Evolutionary conservation across 306 rosid genomes (phyloP), one percentile per base, ranked within the genome.

Genomic region (Sindora glabra): DNA sequence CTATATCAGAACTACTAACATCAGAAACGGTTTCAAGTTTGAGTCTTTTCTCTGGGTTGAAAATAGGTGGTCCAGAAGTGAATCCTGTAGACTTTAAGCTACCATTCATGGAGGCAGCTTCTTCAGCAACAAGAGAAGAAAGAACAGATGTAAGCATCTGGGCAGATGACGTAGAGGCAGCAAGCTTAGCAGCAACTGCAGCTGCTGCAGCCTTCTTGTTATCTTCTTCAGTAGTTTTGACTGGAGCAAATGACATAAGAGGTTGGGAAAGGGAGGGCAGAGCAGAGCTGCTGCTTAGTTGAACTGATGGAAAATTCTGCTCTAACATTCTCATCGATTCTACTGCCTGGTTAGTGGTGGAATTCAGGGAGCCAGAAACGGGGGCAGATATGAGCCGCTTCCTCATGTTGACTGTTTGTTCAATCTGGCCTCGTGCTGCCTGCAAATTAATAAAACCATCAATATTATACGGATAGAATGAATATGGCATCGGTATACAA

Each of bases 81-180:
- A 81, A 75, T 54, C 74, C 89, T 25, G 73, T 64, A 40, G 90
- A 71, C 10, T 69, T 81, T 52, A 68, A 42, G 69, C 79, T 45
- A 26, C 80, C 79, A 36, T 74, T 84, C 79, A 71, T 68, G 51
- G 86, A 82, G 72, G 97, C 86, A 74, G 86, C 94, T 76, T 90
- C 97, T 82, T 90, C 97, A 41, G 97, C 95, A n/a, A 82, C 95
- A 52, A 90, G 88, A 13, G 95, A 90, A 24, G 95, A 84, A 59
- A 90, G 87, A 62, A 84, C 87, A 49, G 95, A 90, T 23, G 94
- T 79, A 54, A 90, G 81, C 95, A 90, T 90, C 68, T 81, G 95
- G 13, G 97, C 97, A 16, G 97, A 90, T 24, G 97, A 90, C 18
- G 94, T 34, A 18, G 97, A 90, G n/a, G 95, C 97, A 29, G 97